These are phyloP conservation scores for Fraxinus sp. DNA, from an alignment of 305 asterid genomes.

Conservation along the genomic window DNA sequence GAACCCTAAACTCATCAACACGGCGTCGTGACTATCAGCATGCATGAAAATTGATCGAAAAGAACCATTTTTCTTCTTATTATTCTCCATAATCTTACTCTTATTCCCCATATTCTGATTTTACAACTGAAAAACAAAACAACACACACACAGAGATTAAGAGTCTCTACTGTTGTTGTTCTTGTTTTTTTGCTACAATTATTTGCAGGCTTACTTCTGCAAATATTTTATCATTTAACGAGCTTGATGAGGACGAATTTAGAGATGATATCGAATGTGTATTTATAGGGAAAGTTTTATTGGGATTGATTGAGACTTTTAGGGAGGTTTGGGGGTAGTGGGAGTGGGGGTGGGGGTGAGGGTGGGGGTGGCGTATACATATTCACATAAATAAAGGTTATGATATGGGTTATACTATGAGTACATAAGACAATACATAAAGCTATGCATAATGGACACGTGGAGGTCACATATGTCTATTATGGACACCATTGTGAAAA, in stretches of 20 bases:
- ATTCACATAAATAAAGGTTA: not conserved
- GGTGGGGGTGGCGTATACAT: not conserved
- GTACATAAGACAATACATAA: no score
- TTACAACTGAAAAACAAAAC: not conserved
- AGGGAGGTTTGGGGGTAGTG: not conserved
- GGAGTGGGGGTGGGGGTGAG: not conserved
- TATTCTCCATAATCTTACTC: not conserved
- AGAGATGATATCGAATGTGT: not conserved
- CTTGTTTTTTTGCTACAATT: not conserved
- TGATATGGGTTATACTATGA: no score
- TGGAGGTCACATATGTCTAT: no score
- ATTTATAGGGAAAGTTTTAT: not conserved
- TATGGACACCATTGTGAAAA: no score
- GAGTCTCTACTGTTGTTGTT: not conserved
- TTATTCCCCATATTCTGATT: not conserved
- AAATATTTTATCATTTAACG: not conserved
- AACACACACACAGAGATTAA: not conserved
- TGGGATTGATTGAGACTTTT: not conserved
- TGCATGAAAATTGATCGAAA: conserved; percentile 74
- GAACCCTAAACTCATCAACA: conserved; percentile 65
- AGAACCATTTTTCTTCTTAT: conserved; percentile 25
- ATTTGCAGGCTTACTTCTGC: not conserved
- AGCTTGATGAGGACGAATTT: not conserved
- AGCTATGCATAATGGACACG: no score
- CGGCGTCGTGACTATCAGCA: conserved; percentile 59